These are phyloP conservation scores for Aspergillus cavernicola DNA, from an alignment of 495 filamentous ascomycete genomes.

Conservation along the genomic window DNA sequence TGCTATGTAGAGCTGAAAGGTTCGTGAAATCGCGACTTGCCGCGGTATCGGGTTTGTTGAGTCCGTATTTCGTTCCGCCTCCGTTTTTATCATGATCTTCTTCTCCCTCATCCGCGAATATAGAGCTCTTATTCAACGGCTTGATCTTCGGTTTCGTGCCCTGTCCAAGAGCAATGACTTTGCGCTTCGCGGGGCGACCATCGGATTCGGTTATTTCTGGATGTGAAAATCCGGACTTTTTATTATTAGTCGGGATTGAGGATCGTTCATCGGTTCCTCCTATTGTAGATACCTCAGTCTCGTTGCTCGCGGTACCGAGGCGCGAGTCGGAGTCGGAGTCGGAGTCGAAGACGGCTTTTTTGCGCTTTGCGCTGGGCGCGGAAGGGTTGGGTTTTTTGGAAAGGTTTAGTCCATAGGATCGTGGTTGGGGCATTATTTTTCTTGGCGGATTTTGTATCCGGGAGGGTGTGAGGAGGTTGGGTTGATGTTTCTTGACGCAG, in stretches of 20 bases:
- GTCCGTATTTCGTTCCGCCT: conserved; percentile 1
- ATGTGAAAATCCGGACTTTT: too few relatives aligned
- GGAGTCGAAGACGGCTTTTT: conserved; percentile 50
- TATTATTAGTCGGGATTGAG: too few relatives aligned
- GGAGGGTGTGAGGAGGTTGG: too few relatives aligned
- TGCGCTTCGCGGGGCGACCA: conserved; percentile 34
- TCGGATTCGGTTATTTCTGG: conserved; percentile 11
- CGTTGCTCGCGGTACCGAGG: not conserved
- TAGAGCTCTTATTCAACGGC: conserved; percentile 34
- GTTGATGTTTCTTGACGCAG: too few relatives aligned
- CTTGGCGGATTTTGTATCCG: not conserved
- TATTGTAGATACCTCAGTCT: conserved; percentile 38
- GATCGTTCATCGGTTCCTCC: conserved; percentile 39
- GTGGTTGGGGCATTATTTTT: conserved; percentile 34
- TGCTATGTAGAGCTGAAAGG: conserved; percentile 48
- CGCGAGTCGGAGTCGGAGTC: conserved; percentile 39
- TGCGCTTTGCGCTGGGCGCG: conserved; percentile 36
- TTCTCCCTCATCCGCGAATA: conserved; percentile 42
- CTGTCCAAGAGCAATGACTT: conserved; percentile 24
- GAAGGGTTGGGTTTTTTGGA: conserved; percentile 33
- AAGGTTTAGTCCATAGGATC: conserved; percentile 58
- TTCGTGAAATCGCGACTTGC: conserved; percentile 39
- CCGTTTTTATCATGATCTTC: conserved; percentile 30
- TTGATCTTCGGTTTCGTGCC: conserved; percentile 28
- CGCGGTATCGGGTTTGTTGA: conserved; percentile 1